Evolutionary conservation across 2,329 filamentous ascomycete species (phyloP).

Genomic region (Aspergillus arachidicola): DNA sequence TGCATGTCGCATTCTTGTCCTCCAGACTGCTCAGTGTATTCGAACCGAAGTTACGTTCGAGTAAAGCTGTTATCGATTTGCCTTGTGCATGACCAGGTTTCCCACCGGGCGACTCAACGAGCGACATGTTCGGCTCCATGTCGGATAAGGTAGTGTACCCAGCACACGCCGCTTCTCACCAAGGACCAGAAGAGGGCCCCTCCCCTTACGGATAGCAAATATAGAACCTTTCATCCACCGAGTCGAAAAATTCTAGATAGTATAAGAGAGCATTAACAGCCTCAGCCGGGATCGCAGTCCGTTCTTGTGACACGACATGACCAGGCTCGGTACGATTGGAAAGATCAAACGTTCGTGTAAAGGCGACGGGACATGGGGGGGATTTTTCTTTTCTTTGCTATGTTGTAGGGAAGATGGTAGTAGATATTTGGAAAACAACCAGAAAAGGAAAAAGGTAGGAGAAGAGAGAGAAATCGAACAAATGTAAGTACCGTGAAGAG

Average conservation of each 20-base stretch:
- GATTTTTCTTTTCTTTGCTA: not conserved
- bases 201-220: slow-evolving; percentile 7
- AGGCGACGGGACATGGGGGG: slow-evolving; percentile 5
- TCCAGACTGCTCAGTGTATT: slow-evolving; percentile 17
- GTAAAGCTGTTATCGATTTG: slow-evolving; percentile 10
- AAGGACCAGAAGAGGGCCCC: not conserved
- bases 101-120: slow-evolving; percentile 6
- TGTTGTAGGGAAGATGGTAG: slow-evolving; percentile 4
- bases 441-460: slow-evolving; percentile 9
- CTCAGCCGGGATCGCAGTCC: slow-evolving; percentile 28
- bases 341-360: slow-evolving; percentile 11
- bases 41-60: slow-evolving; percentile 19
- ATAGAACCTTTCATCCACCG: slow-evolving; percentile 7
- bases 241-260: slow-evolving; percentile 12
- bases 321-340: slow-evolving; percentile 19
- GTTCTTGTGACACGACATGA: slow-evolving; percentile 35
- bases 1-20: slow-evolving; percentile 25
- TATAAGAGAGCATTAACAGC: slow-evolving; percentile 24
- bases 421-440: slow-evolving; percentile 2
- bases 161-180: not conserved
- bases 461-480: slow-evolving; percentile 10
- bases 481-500: slow-evolving; percentile 7
- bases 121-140: slow-evolving; percentile 16
- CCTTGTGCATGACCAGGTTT: slow-evolving; percentile 18
- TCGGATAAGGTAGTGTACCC: slow-evolving; percentile 1